phyloP scores from a whole-genome alignment of 2,329 filamentous ascomycete genomes.

The Metarhizium robertsii region DNA sequence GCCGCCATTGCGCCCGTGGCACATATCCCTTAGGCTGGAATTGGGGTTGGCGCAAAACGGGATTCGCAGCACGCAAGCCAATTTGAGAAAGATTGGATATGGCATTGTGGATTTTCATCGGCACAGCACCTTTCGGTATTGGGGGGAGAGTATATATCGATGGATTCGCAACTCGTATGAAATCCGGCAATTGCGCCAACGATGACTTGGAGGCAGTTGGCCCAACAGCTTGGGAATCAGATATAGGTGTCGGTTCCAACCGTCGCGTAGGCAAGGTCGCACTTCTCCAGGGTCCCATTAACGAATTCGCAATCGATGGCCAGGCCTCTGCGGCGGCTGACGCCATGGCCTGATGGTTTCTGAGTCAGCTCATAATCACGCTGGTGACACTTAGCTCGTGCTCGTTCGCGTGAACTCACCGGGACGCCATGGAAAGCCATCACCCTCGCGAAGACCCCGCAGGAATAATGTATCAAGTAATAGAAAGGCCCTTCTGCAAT shows the following conservation, averaged over 20 bases:
- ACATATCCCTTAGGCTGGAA: conserved; percentile 12
- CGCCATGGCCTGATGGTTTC: conserved; percentile 26
- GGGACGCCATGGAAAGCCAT: conserved; percentile 23
- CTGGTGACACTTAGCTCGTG: background rate
- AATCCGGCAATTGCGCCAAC: conserved; percentile 16
- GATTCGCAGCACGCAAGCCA: conserved; percentile 20
- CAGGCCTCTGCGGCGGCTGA: conserved; percentile 34
- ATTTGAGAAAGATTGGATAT: conserved; percentile 17
- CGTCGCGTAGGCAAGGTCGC: conserved; percentile 4
- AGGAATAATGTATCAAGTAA: background rate
- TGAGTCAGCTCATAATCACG: conserved; percentile 10
- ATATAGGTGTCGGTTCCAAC: conserved; percentile 3
- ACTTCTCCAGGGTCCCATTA: conserved; percentile 25
- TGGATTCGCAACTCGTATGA: conserved; percentile 14
- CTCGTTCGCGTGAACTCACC: conserved; percentile 9
- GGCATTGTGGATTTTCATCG: conserved; percentile 10
- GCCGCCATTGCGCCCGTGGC: conserved; percentile 6
- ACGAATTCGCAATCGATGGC: conserved; percentile 34
- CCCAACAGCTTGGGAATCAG: conserved; percentile 7
- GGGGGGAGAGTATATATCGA: background rate
- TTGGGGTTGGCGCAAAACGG: conserved; percentile 16
- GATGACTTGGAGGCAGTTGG: conserved; percentile 6
- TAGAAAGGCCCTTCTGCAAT: background rate
- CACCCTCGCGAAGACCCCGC: background rate
- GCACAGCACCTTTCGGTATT: conserved; percentile 1